Percentiles rank a stretch among this genome's conserved stretches.
These are phyloP conservation scores for Tricholoma hemisulphureum DNA, from an alignment of 768 basidiomycete genomes.

Conservation along the genomic window DNA sequence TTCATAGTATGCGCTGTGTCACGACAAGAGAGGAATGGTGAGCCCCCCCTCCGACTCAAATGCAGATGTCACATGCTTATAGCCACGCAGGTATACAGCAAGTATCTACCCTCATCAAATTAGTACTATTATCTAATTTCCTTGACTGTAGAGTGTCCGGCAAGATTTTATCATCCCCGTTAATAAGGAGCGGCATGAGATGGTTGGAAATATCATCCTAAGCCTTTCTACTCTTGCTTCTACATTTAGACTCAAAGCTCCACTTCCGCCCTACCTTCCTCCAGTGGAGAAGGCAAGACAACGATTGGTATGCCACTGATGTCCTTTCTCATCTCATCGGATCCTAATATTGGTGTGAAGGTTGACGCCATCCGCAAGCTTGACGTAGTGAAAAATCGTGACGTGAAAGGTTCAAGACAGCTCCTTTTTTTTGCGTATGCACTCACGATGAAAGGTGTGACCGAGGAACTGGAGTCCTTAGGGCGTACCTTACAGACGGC, in stretches of 20 bases:
- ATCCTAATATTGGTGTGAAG: conserved; percentile 31
- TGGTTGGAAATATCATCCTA: conserved; percentile 94
- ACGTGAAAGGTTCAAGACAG: conserved; percentile 79
- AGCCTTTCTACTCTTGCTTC: conserved; percentile 80
- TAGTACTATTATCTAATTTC: not conserved
- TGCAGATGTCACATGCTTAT: conserved; percentile 7
- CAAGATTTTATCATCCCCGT: conserved; percentile 90
- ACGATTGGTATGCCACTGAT: conserved; percentile 54
- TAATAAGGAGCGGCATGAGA: conserved; percentile 83
- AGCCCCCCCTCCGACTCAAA: conserved; percentile 22
- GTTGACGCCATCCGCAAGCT: conserved; percentile 80
- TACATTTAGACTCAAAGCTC: conserved; percentile 81
- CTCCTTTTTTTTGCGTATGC: conserved; percentile 94
- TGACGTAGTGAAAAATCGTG: conserved; percentile 84
- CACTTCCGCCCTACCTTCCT: conserved; percentile 94
- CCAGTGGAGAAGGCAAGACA: conserved; percentile 85
- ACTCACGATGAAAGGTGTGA: conserved; percentile 91
- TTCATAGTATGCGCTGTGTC: conserved; percentile 98
- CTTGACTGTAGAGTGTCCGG: conserved; percentile 60
- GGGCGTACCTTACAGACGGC: conserved; percentile 81
- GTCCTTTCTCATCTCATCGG: not conserved
- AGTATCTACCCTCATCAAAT: conserved; percentile 20
- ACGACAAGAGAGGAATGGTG: conserved; percentile 94
- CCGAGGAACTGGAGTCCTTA: conserved; percentile 80
- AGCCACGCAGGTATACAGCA: conserved; percentile 64